Evolutionary conservation across 352 stramenopile species (phyloP).

Genomic region (Pythium oligandrum): DNA sequence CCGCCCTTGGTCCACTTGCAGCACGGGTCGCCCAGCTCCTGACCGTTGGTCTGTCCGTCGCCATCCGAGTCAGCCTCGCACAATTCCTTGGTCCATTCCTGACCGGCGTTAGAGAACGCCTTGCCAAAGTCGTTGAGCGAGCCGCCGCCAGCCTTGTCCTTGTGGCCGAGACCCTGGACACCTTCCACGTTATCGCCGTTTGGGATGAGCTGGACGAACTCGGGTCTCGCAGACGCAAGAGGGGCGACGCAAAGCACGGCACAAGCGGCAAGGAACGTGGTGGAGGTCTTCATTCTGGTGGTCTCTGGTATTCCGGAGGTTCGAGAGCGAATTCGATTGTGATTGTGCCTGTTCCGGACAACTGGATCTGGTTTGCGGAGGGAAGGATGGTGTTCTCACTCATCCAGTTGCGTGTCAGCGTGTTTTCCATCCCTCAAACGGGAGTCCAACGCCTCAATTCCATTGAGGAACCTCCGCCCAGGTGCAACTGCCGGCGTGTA

Average conservation of each 20-base stretch:
- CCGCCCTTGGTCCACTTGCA: not conserved
- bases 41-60: slow-evolving; percentile 53
- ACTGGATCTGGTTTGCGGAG: too few species aligned
- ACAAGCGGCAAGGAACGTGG: not conserved
- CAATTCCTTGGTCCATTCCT: slow-evolving; percentile 24
- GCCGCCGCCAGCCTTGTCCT: slow-evolving; percentile 6
- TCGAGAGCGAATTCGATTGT: too few species aligned
- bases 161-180: slow-evolving; percentile 22
- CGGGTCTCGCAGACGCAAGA: slow-evolving; percentile 1
- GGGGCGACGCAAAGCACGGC: not conserved
- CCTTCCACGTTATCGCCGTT: slow-evolving; percentile 26
- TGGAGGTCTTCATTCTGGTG: not conserved
- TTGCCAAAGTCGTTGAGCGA: slow-evolving; percentile 32
- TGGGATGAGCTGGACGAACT: slow-evolving; percentile 20
- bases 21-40: slow-evolving; percentile 8
- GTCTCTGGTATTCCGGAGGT: not conserved
- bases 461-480: too few species aligned
- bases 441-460: too few species aligned
- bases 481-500: too few species aligned
- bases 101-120: slow-evolving; percentile 22
- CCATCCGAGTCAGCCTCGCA: slow-evolving; percentile 50
- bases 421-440: too few species aligned
- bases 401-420: too few species aligned
- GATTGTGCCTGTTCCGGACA: too few species aligned
- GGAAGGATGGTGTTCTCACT: too few species aligned